Evolutionary conservation across 1,139 yeast genomes (phyloP).

Genomic region (Kodamaea fungicola): DNA sequence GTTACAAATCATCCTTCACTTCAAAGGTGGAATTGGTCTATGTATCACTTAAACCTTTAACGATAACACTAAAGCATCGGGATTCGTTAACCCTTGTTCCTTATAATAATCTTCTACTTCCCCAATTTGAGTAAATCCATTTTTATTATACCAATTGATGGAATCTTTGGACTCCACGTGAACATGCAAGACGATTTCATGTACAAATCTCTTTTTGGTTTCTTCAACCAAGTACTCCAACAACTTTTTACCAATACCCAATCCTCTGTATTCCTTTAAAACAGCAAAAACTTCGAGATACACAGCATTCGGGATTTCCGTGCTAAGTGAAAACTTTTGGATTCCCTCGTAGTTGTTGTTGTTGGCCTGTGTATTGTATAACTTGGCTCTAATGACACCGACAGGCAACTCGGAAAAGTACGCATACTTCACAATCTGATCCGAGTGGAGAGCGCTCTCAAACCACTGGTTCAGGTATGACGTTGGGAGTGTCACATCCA

Average conservation of each 20-base stretch:
- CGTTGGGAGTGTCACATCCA: constrained; percentile 40
- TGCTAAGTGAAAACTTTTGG: constrained; percentile 19
- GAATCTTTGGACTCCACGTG: constrained; percentile 45
- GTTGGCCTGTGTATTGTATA: constrained; percentile 30
- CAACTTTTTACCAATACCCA: constrained; percentile 61
- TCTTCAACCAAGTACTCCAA: constrained; percentile 52
- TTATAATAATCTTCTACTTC: constrained; percentile 50
- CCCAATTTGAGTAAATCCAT: constrained; percentile 48
- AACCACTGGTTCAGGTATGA: constrained; percentile 46
- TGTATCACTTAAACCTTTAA: constrained; percentile 9
- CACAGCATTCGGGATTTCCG: constrained; percentile 47
- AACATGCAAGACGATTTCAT: constrained; percentile 59
- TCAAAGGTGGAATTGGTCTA: no score
- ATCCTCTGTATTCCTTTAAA: constrained; percentile 52
- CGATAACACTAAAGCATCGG: constrained; percentile 42
- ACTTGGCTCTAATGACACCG: constrained; percentile 60
- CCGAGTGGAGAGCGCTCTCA: constrained; percentile 31
- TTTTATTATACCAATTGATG: constrained; percentile 52
- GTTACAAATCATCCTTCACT: no score
- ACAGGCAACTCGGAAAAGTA: constrained; percentile 67
- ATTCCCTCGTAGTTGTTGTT: constrained; percentile 22
- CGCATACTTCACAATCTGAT: constrained; percentile 41
- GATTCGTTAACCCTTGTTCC: constrained; percentile 40
- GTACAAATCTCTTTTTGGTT: constrained; percentile 51
- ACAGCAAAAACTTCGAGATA: constrained; percentile 69